Conservation (phyloP, 495 filamentous ascomycete genomes). For the Chlorociboria aeruginascens region DNA sequence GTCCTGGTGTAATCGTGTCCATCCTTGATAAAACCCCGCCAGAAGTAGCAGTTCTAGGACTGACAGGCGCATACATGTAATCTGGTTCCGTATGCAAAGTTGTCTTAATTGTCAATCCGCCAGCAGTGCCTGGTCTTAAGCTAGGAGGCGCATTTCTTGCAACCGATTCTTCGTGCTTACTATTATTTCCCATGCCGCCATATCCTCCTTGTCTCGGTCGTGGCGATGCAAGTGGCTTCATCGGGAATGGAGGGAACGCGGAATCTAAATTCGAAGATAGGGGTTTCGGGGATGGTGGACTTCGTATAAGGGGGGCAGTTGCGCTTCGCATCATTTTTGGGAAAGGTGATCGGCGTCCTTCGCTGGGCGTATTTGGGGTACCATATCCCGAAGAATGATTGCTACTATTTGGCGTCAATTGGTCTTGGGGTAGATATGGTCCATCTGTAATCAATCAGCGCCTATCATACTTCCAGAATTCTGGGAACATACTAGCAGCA, state of each 20-base stretch:
- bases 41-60: constrained; percentile 26
- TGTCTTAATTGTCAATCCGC: too few relatives aligned
- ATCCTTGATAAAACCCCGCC: constrained; percentile 42
- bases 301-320: constrained; percentile 29
- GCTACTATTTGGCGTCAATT: constrained; percentile 38
- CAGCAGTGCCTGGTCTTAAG: too few relatives aligned
- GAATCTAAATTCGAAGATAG: constrained; percentile 39
- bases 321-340: constrained; percentile 30
- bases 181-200: constrained; percentile 23
- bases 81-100: constrained; percentile 18
- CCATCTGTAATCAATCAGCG: constrained; percentile 38
- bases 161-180: background rate
- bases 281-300: constrained; percentile 30
- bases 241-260: constrained; percentile 49
- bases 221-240: background rate
- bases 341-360: constrained; percentile 39
- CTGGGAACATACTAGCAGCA: constrained; percentile 40
- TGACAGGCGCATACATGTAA: constrained; percentile 36
- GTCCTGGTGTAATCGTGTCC: constrained; percentile 54
- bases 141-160: background rate
- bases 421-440: constrained; percentile 42
- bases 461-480: background rate
- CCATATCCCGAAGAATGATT: too few relatives aligned
- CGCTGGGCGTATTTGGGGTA: constrained; percentile 34
- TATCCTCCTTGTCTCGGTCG: constrained; percentile 1